Evolutionary conservation across 2,329 filamentous ascomycete species (phyloP).

Genomic region (Phyllosticta capitalensis): DNA sequence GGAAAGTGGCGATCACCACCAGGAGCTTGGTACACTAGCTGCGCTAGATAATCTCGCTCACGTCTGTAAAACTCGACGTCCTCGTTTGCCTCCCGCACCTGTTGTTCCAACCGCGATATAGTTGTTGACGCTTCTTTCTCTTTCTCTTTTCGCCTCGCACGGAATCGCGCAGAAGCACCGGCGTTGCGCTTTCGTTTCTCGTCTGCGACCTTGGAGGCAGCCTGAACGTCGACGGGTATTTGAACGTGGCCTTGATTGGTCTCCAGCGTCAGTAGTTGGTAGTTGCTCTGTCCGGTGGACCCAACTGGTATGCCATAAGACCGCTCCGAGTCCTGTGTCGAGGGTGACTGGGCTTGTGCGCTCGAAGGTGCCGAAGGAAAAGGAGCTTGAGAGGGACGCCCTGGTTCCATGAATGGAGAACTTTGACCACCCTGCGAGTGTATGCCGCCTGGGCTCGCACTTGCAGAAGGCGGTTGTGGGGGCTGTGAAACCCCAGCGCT

Average conservation of each 20-base stretch:
- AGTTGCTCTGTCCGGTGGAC: slow-evolving; percentile 37
- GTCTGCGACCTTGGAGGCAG: slow-evolving; percentile 72
- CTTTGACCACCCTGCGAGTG: slow-evolving; percentile 34
- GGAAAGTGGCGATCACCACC: slow-evolving; percentile 39
- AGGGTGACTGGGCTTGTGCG: slow-evolving; percentile 2
- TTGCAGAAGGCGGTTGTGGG: slow-evolving; percentile 27
- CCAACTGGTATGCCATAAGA: slow-evolving; percentile 33
- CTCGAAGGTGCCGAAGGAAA: slow-evolving; percentile 13
- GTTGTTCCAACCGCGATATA: slow-evolving; percentile 59
- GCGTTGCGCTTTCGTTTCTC: slow-evolving; percentile 81
- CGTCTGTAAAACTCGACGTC: slow-evolving; percentile 65
- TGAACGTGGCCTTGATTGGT: slow-evolving; percentile 42
- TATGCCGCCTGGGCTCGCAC: slow-evolving; percentile 39
- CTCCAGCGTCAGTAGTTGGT: slow-evolving; percentile 45
- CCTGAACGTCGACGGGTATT: slow-evolving; percentile 68
- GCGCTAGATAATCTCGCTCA: slow-evolving; percentile 62
- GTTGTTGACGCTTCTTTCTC: slow-evolving; percentile 62
- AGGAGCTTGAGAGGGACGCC: slow-evolving; percentile 16
- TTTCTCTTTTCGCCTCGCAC: slow-evolving; percentile 72
- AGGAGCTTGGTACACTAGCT: slow-evolving; percentile 53
- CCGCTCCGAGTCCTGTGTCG: slow-evolving; percentile 6
- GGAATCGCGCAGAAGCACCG: slow-evolving; percentile 73
- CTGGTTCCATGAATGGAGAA: slow-evolving; percentile 17
- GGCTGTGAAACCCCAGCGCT: slow-evolving; percentile 17
- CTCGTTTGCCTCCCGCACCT: slow-evolving; percentile 56